phyloP scores from a whole-genome alignment of 2,329 filamentous ascomycete genomes.

The Botryotinia narcissicola region DNA sequence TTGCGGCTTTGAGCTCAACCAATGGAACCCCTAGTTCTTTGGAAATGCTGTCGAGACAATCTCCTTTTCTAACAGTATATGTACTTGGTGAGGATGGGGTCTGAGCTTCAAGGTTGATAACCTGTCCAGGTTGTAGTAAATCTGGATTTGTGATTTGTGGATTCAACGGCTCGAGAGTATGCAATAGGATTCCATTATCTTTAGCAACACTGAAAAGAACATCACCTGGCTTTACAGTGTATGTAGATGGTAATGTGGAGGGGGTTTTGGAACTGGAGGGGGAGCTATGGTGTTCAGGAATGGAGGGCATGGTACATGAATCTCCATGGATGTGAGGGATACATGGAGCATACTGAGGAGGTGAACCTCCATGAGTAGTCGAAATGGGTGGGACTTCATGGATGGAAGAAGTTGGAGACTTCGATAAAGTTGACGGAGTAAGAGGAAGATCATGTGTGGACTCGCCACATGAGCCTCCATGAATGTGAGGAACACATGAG shows the following conservation, averaged over 20 bases:
- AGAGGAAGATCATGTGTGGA: too few relatives aligned
- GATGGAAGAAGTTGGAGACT: too few relatives aligned
- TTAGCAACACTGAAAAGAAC: background rate
- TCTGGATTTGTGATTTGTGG: background rate
- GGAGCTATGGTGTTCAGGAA: background rate
- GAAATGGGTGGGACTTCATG: too few relatives aligned
- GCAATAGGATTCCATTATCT: background rate
- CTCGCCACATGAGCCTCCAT: too few relatives aligned
- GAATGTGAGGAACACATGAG: too few relatives aligned
- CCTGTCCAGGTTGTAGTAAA: background rate
- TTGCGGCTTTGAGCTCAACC: too few relatives aligned
- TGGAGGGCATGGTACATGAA: background rate
- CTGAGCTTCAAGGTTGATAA: background rate
- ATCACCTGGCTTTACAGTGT: background rate
- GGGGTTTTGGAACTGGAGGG: background rate
- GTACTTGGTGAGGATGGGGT: background rate
- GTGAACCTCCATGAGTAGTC: too few relatives aligned
- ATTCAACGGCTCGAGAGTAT: background rate
- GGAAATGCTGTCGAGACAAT: too few relatives aligned
- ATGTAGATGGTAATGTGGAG: background rate
- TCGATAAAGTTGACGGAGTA: too few relatives aligned
- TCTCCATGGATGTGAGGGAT: background rate
- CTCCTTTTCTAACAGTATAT: background rate
- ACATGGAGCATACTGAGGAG: too few relatives aligned
- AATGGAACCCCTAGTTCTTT: too few relatives aligned